Evolutionary conservation across 179 eudicot species (phyloP), one percentile per base, ranked within the genome.

Genomic region (Spinacia oleracea): DNA sequence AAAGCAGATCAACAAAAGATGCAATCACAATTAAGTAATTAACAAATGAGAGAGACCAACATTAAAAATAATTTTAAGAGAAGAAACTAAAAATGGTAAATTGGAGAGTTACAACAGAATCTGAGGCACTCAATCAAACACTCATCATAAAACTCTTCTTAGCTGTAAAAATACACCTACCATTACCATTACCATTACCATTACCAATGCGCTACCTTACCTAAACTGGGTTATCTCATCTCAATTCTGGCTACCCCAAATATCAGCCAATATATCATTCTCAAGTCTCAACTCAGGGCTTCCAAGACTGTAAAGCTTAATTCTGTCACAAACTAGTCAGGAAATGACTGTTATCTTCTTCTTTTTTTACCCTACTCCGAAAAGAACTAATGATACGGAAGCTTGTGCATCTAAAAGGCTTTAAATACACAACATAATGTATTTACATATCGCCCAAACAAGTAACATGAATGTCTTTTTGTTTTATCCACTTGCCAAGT

Each of bases 401-500:
- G 43, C 83, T 77, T 76, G 55, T 79, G 78, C 85, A 79, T 70
- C 80, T 82, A 72, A 79, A 72, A 69, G 73, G 70, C 59, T 55
- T 65, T 72, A 58, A 81, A 72, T 79, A 79, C 80, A 84, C 78
- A 81, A 74, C 81, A 76, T 72, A 85, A 82, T 85, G 87, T 85
- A 85, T 85, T 25, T 82, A 85, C 85, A 79, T 76, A 85, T 73
- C 73, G 34, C 70, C 78, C 78, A 48, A 77, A 78, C 29, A 27
- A 73, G 64, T 32, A 67, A 40, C 73, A 53, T 21, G 56, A 65
- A n/a, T 43, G 18, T 32, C 10, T 21, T 9, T 18, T 10, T 23
- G 14, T 7, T n/a, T 88, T 86, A 93, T 81, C 99, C 97, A 60
- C 88, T 90, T 55, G 88, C 90, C 87, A 96, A 85, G 84, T 96